Evolutionary conservation across 2,329 filamentous ascomycete species (phyloP).

Genomic region (Colletotrichum phormii): DNA sequence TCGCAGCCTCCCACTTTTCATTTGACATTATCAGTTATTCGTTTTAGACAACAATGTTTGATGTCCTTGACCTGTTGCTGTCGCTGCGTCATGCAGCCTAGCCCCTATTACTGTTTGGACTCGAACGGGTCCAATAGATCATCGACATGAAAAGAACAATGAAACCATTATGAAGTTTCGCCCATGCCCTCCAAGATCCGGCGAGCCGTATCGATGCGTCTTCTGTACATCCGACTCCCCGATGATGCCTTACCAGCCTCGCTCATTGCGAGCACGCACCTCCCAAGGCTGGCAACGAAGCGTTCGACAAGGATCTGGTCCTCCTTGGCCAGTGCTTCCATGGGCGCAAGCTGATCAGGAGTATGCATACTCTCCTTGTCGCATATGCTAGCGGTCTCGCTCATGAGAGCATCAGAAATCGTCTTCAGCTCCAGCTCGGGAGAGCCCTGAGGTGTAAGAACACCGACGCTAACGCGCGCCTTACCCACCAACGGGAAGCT

Average conservation of each 20-base stretch:
- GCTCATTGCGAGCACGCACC: conserved; percentile 69
- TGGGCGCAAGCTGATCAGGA: conserved; percentile 52
- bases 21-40: conserved; percentile 35
- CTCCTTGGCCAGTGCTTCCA: conserved; percentile 62
- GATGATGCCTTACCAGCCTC: conserved; percentile 65
- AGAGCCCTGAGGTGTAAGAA: conserved; percentile 60
- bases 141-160: conserved; percentile 25
- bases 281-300: conserved; percentile 69
- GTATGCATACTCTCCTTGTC: conserved; percentile 46
- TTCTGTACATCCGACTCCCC: conserved; percentile 73
- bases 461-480: conserved; percentile 55
- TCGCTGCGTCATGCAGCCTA: conserved; percentile 10
- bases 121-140: conserved; percentile 5
- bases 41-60: conserved; percentile 28
- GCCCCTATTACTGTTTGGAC: neutral
- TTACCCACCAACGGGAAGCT: conserved; percentile 72
- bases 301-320: conserved; percentile 71
- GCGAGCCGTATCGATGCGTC: conserved; percentile 80
- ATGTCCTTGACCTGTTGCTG: neutral
- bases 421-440: conserved; percentile 61
- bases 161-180: conserved; percentile 39
- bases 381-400: conserved; percentile 57
- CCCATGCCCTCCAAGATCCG: conserved; percentile 78
- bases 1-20: conserved; percentile 25
- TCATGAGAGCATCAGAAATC: conserved; percentile 61